Conservation (phyloP, 139 green algal species). For the Ettlia oleoabundans region DNA sequence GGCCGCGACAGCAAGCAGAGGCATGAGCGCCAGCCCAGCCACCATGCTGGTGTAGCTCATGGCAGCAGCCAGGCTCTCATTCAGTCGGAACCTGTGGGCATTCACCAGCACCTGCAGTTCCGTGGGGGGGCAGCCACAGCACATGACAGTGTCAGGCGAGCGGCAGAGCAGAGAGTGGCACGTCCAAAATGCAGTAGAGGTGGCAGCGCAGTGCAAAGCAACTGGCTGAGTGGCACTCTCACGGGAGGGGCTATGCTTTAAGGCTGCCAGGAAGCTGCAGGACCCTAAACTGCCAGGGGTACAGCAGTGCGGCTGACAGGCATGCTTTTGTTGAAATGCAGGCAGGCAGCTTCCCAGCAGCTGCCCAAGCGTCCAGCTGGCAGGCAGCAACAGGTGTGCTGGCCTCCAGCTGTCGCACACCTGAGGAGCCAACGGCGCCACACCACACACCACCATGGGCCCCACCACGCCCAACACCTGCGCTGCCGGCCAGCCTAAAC, state of each 20-base stretch:
- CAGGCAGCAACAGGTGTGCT: no score
- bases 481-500: background rate
- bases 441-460: slow-evolving; percentile 25
- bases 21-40: background rate
- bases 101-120: slow-evolving; percentile 4
- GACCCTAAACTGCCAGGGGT: no score
- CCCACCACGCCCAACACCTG: slow-evolving; percentile 11
- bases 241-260: no score
- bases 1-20: slow-evolving; percentile 4
- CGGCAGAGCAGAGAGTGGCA: background rate
- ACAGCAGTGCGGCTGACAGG: no score
- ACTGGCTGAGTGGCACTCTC: no score
- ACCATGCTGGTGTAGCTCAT: background rate
- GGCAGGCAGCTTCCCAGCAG: no score
- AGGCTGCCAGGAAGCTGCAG: no score
- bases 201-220: no score
- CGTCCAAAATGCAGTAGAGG: background rate
- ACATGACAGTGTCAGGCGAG: background rate
- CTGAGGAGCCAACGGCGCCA: slow-evolving; percentile 33
- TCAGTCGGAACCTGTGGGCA: slow-evolving; percentile 41
- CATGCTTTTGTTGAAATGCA: no score
- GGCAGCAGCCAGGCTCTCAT: slow-evolving; percentile 41
- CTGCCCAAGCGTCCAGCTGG: no score
- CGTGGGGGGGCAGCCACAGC: background rate
- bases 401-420: no score